Evolutionary conservation across 495 filamentous ascomycete species (phyloP).

Genomic region (Hypoxylon rickii): DNA sequence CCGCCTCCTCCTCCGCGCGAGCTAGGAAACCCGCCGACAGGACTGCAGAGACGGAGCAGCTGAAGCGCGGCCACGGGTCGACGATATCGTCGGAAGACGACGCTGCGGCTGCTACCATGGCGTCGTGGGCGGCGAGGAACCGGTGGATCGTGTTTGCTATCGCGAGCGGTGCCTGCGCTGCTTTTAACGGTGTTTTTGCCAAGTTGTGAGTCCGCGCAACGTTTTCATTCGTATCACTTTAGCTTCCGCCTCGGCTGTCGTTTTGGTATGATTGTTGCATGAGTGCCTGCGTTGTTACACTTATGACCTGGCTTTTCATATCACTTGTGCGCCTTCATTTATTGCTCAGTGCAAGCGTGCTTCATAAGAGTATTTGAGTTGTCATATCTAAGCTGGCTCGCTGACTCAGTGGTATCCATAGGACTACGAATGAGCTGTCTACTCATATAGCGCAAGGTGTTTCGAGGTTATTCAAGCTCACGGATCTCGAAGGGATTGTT

Average conservation of each 20-base stretch:
- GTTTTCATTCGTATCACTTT: background rate
- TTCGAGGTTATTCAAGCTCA: constrained; percentile 63
- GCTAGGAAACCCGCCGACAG: constrained; percentile 2
- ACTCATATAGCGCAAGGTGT: constrained; percentile 67
- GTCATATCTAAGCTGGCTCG: too few species aligned
- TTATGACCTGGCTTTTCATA: too few species aligned
- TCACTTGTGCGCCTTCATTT: too few species aligned
- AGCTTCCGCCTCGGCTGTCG: too few species aligned
- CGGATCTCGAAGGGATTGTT: constrained; percentile 55
- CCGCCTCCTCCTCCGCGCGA: background rate
- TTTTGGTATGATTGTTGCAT: too few species aligned
- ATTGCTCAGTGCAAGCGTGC: too few species aligned
- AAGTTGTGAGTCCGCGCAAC: constrained; percentile 69
- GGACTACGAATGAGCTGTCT: constrained; percentile 85
- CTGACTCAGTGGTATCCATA: too few species aligned
- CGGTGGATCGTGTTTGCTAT: constrained; percentile 83
- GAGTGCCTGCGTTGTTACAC: too few species aligned
- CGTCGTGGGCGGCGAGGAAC: constrained; percentile 44
- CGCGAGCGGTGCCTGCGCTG: constrained; percentile 86
- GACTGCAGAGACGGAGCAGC: background rate
- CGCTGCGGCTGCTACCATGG: constrained; percentile 6
- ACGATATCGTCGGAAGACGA: constrained; percentile 1
- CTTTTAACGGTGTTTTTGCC: constrained; percentile 93
- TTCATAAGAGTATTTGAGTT: too few species aligned
- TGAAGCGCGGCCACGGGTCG: background rate